A percentile compares a stretch with the other conserved stretches of the same genome.
Conservation (phyloP, 768 basidiomycete species). For the Serendipita sp. region DNA sequence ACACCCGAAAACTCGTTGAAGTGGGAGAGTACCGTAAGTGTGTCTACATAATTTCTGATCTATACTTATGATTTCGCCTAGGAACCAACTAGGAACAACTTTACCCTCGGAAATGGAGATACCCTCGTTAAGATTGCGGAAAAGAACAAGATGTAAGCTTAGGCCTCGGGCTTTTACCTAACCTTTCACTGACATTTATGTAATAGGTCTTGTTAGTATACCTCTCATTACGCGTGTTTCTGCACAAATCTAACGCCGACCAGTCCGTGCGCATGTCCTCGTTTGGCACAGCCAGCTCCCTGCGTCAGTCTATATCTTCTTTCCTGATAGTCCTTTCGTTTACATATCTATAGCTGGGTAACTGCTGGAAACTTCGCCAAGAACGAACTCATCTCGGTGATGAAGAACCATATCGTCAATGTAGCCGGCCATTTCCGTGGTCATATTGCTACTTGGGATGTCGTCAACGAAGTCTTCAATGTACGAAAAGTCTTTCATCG, state of each 20-base stretch:
- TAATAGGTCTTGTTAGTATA: neutral
- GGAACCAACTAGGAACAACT: slow-evolving; percentile 1
- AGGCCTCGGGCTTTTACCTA: too few relatives aligned
- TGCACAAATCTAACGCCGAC: neutral
- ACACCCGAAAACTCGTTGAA: slow-evolving; percentile 6
- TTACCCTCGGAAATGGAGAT: slow-evolving; percentile 4
- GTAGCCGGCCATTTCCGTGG: slow-evolving; percentile 7
- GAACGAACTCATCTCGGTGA: slow-evolving; percentile 1
- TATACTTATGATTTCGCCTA: neutral
- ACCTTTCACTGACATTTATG: neutral
- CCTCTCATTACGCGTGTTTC: neutral
- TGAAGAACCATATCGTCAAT: slow-evolving; percentile 8
- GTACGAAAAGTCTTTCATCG: neutral
- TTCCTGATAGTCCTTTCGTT: neutral
- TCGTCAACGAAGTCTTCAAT: slow-evolving; percentile 10
- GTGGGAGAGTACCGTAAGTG: slow-evolving; percentile 6
- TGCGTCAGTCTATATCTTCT: neutral
- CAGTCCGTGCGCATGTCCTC: neutral
- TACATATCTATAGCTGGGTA: neutral
- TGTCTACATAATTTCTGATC: neutral
- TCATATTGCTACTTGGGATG: slow-evolving; percentile 8
- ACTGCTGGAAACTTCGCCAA: slow-evolving; percentile 6
- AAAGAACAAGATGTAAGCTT: neutral
- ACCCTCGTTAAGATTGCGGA: neutral
- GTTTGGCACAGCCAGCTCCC: slow-evolving; percentile 7